phyloP scores from a whole-genome alignment of 2,329 filamentous ascomycete genomes.

The Cryphonectria parasitica region DNA sequence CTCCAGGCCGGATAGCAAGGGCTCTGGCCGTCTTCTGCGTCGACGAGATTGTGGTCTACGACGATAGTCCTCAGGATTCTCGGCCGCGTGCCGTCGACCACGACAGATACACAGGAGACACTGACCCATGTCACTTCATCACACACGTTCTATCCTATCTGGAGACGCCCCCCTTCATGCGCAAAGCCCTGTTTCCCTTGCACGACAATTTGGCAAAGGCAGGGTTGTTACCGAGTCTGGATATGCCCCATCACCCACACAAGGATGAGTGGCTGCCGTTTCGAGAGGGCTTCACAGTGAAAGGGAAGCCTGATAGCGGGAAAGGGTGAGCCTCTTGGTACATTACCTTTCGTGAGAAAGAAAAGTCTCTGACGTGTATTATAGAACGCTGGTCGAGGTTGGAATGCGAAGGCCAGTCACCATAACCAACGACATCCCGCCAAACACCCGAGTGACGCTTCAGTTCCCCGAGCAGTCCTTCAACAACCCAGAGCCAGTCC shows the following conservation, averaged over 20 bases:
- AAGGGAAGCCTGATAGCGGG: constrained; percentile 46
- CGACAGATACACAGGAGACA: constrained; percentile 66
- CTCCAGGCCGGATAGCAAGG: constrained; percentile 77
- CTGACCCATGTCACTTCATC: constrained; percentile 79
- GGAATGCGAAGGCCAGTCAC: constrained; percentile 59
- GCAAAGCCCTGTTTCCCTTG: constrained; percentile 73
- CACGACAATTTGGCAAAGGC: constrained; percentile 78
- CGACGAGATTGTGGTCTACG: constrained; percentile 82
- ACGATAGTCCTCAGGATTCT: constrained; percentile 62
- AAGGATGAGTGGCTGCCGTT: constrained; percentile 78
- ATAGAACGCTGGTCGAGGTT: constrained; percentile 61
- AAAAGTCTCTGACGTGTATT: background rate
- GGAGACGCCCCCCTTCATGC: constrained; percentile 82
- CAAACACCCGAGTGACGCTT: constrained; percentile 74
- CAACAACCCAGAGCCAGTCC: constrained; percentile 61
- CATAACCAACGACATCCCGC: constrained; percentile 65
- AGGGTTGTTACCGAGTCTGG: constrained; percentile 74
- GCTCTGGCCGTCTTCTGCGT: constrained; percentile 82
- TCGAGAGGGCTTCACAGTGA: constrained; percentile 73
- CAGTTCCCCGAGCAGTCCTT: constrained; percentile 58
- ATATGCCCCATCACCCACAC: constrained; percentile 83
- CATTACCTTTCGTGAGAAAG: background rate
- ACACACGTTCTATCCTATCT: constrained; percentile 79
- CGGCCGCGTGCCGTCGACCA: constrained; percentile 54
- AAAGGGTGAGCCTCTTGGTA: constrained; percentile 36